Base-by-base conservation (phyloP, 352 stramenopile genomes). In the Peronosclerospora sorghi region DNA sequence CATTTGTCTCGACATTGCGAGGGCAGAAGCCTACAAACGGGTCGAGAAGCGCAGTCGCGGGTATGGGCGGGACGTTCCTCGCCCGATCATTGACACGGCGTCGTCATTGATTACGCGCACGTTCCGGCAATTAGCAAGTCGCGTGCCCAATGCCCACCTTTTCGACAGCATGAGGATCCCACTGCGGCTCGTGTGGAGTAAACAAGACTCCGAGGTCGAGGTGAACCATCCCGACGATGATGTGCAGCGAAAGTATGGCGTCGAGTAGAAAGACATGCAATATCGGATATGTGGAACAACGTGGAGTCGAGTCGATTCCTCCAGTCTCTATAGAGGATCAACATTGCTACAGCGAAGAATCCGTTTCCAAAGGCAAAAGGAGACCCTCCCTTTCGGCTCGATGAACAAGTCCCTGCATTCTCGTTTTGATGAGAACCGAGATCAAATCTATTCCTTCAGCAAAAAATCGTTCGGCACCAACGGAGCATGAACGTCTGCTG, bases 111-210 rank as follows among this genome's bases (percentile, higher is more conserved):
- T 86, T 48, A 76, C 66, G 14, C 60, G 65, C 27, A 83, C 84
- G 46, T 88, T 88, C 48, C 65, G 60, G 13, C 65, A 61, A 15
- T 57, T 88, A 12, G 73, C 76, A 8, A 62, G 43, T 17, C 64
- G 68, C 24, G 66, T 85, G 15, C 71, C 73, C 1, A 86, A 88
- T 23, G 73, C 72, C 2, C 73, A 88, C 24, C 53, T 88, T 36
- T 85, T 86, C 52, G 73, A 83, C 30, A 86, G 65, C 50, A 61
- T 62, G 7, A 53, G 32, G 7, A 71, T 80, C 21, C 76, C 76
- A 8, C 76, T 73, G 5, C 62, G 68, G 9, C 44, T 89, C 8
- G 71, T 89, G 12, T 89, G 76, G 76, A 85, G 71, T 48, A 86
- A 89, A 23, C 76, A 88, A 43, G 59, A 56, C 1, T 58, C 63